Conservation (phyloP, 2,329 filamentous ascomycete genomes). For the Sporothrix schenckii region DNA sequence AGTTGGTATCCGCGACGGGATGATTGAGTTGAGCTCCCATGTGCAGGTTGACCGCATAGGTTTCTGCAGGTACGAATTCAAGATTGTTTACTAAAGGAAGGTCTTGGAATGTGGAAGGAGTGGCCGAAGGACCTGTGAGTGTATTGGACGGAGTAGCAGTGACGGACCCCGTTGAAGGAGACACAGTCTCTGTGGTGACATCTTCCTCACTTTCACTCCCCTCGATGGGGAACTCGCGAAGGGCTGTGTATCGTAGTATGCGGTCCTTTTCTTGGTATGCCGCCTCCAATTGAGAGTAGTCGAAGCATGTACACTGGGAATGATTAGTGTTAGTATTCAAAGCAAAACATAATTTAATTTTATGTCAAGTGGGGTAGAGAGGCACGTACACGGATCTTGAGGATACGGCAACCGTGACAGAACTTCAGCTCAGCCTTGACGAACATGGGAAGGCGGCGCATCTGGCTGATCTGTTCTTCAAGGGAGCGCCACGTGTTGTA, state of each 20-base stretch:
- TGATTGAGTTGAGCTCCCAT: not conserved
- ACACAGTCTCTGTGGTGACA: not conserved
- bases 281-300: constrained; percentile 32
- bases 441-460: constrained; percentile 33
- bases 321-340: not conserved
- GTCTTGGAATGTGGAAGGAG: not conserved
- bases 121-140: not conserved
- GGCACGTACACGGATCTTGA: constrained; percentile 20
- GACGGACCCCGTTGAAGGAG: not conserved
- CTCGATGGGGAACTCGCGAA: constrained; percentile 23
- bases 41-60: not conserved
- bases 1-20: not conserved
- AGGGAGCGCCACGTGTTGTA: constrained; percentile 37
- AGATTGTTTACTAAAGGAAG: not conserved
- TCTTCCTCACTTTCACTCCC: not conserved
- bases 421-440: constrained; percentile 31
- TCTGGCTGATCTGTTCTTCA: constrained; percentile 31
- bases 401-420: constrained; percentile 34
- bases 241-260: constrained; percentile 22
- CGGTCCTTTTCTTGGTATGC: constrained; percentile 27
- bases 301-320: constrained; percentile 35
- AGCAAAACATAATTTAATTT: not conserved
- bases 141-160: not conserved
- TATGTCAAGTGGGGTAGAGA: not conserved
- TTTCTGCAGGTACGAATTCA: not conserved